Evolutionary conservation across 129 eudicot species (phyloP).

Genomic region (Heracleum sosnowskyi): DNA sequence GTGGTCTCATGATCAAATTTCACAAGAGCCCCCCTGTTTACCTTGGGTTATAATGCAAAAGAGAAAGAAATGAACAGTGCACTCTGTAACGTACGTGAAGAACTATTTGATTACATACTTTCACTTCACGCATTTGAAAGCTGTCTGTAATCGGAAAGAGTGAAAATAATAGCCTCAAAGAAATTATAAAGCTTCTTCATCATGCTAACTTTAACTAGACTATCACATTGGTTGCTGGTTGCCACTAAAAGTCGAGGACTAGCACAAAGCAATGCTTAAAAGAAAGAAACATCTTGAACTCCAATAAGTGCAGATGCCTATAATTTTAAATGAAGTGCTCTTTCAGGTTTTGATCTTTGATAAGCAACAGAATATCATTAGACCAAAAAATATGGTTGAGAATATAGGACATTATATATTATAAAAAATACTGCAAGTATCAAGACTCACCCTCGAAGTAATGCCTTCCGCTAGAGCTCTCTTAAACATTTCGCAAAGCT

Average conservation of each 20-base stretch:
- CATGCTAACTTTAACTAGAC: not conserved
- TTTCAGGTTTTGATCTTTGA: not conserved
- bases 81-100: no score
- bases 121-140: not conserved
- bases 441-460: constrained; percentile 27
- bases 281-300: not conserved
- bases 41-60: no score
- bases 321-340: not conserved
- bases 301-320: not conserved
- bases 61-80: no score
- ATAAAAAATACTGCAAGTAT: no score
- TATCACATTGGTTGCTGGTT: not conserved
- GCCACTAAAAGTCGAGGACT: not conserved
- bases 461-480: constrained; percentile 42
- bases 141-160: not conserved
- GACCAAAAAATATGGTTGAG: not conserved
- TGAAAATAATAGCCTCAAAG: no score
- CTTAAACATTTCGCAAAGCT: constrained; percentile 31
- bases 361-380: not conserved
- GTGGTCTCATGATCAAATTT: no score
- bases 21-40: no score
- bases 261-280: not conserved
- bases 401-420: no score
- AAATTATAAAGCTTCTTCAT: not conserved
- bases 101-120: no score